A percentile compares a stretch with the other conserved stretches of the same genome.
These are phyloP conservation scores for Persicaria tinctoria DNA, from an alignment of 148 eudicot species.

Conservation along the genomic window DNA sequence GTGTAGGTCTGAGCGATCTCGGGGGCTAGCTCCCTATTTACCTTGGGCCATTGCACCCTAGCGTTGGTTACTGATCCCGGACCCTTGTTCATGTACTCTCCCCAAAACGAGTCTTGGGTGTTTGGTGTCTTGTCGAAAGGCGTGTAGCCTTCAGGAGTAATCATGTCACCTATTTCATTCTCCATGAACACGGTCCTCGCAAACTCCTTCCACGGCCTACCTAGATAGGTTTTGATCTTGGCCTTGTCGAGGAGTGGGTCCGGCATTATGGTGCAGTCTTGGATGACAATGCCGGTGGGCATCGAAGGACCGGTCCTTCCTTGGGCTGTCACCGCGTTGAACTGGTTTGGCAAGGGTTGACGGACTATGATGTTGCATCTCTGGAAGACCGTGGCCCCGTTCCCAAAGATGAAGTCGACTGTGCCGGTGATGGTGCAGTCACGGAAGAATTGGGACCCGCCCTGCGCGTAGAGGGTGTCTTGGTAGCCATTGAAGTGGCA, in stretches of 20 bases:
- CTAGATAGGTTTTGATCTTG: conserved; percentile 29
- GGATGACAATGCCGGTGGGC: conserved; percentile 34
- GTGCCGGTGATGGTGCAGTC: conserved; percentile 31
- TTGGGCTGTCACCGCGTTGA: conserved; percentile 41
- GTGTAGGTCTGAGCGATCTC: conserved; percentile 37
- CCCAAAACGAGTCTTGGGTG: conserved; percentile 15
- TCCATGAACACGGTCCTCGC: conserved; percentile 37
- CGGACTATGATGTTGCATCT: conserved; percentile 27
- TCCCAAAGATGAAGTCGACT: conserved; percentile 33
- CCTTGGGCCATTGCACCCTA: conserved; percentile 52
- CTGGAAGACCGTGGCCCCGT: conserved; percentile 28
- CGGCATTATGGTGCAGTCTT: conserved; percentile 30
- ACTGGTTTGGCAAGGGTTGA: conserved; percentile 22
- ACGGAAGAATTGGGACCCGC: conserved; percentile 26
- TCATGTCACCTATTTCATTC: conserved; percentile 22
- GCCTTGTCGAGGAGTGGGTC: conserved; percentile 21
- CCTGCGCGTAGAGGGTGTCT: conserved; percentile 27
- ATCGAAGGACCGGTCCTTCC: conserved; percentile 18
- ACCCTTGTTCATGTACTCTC: conserved; percentile 48
- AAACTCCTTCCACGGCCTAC: conserved; percentile 46
- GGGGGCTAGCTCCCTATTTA: conserved; percentile 19
- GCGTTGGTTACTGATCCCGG: conserved; percentile 34
- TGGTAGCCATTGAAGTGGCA: conserved; percentile 36
- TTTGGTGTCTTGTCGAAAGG: conserved; percentile 10
- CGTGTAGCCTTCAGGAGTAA: conserved; percentile 36